Percentiles rank a stretch among this genome's conserved stretches.
phyloP scores from a whole-genome alignment of 2,329 filamentous ascomycete species.

The Xylaria sp. region DNA sequence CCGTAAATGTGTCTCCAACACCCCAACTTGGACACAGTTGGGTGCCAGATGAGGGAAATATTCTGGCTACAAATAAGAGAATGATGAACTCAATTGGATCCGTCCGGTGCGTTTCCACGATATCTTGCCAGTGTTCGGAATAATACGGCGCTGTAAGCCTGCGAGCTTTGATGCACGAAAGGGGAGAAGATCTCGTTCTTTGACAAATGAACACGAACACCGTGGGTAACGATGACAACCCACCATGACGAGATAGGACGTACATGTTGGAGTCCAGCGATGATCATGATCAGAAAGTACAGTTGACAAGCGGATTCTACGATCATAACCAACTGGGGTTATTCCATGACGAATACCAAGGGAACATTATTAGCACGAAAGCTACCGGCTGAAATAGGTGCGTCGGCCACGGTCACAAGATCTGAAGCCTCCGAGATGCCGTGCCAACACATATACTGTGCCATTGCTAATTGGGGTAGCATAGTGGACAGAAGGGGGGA shows the following conservation, averaged over 20 bases:
- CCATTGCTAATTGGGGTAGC: constrained; percentile 3
- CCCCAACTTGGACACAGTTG: constrained; percentile 9
- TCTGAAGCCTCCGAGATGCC: neutral
- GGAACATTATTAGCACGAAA: neutral
- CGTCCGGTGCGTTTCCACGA: neutral
- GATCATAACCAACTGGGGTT: neutral
- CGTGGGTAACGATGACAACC: constrained; percentile 6
- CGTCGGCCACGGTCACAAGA: constrained; percentile 2
- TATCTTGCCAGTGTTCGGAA: neutral
- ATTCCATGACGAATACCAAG: neutral
- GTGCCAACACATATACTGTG: constrained; percentile 15
- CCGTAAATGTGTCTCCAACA: neutral
- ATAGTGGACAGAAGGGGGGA: neutral
- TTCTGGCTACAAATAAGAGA: neutral
- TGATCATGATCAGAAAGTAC: neutral
- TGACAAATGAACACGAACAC: neutral
- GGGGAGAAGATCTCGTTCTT: neutral
- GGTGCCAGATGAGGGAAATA: neutral
- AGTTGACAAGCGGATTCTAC: neutral
- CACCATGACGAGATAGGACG: neutral
- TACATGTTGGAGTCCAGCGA: neutral
- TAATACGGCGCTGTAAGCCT: neutral
- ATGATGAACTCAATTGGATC: neutral
- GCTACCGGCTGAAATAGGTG: neutral
- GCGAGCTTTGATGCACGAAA: constrained; percentile 3